These are phyloP conservation scores for Calonectria crousiana DNA, from an alignment of 2,329 filamentous ascomycete genomes.

Conservation along the genomic window DNA sequence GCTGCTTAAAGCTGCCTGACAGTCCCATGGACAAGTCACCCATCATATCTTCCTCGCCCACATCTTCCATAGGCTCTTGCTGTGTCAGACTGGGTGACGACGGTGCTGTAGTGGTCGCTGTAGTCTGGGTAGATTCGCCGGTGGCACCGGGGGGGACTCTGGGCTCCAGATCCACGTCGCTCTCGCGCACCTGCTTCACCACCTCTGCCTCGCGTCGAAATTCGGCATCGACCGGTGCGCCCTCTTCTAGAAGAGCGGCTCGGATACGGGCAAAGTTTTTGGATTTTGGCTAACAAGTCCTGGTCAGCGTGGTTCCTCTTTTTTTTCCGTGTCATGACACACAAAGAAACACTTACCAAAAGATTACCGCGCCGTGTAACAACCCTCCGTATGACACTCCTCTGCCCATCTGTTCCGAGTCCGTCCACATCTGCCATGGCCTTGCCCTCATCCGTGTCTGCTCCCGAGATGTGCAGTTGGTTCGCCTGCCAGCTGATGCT, in stretches of 20 bases:
- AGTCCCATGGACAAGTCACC: conserved; percentile 62
- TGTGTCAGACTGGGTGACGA: conserved; percentile 78
- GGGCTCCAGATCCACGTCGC: conserved; percentile 75
- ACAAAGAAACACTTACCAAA: conserved; percentile 70
- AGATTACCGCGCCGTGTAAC: conserved; percentile 92
- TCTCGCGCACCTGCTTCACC: conserved; percentile 93
- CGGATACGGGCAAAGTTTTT: conserved; percentile 95
- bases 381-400: conserved; percentile 82
- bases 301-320: conserved; percentile 42
- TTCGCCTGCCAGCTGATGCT: conserved; percentile 93
- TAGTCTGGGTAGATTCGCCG: conserved; percentile 60
- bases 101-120: conserved; percentile 68
- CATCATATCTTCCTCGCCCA: conserved; percentile 78
- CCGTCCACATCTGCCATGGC: conserved; percentile 73
- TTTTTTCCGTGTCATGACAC: not conserved
- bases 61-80: conserved; percentile 75
- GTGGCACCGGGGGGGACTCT: conserved; percentile 50
- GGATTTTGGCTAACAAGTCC: conserved; percentile 80
- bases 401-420: conserved; percentile 67
- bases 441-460: conserved; percentile 73
- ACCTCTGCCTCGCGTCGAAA: conserved; percentile 93
- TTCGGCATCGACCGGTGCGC: conserved; percentile 88
- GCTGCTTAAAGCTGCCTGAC: conserved; percentile 80
- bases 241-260: conserved; percentile 89
- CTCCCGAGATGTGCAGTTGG: conserved; percentile 84